Conservation (phyloP, 2,329 filamentous ascomycete genomes). For the Thelonectria discophora region DNA sequence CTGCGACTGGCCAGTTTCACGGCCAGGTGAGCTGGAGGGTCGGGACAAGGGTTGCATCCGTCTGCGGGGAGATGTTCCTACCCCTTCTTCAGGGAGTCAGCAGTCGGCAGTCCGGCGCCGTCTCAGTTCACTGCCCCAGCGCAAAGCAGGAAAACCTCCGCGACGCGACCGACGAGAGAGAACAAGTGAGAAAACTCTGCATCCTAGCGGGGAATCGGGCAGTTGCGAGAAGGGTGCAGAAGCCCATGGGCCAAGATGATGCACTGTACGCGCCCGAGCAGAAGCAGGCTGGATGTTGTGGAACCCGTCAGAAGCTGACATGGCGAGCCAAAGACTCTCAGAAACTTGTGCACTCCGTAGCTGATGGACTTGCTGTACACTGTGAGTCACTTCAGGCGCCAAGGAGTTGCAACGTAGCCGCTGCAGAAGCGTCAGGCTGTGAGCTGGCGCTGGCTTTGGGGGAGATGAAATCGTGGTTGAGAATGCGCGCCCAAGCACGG, state of each 20-base stretch:
- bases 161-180: constrained; percentile 13
- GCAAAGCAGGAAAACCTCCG: neutral
- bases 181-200: constrained; percentile 39
- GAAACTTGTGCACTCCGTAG: too few species aligned
- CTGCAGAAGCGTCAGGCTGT: neutral
- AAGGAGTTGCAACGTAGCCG: neutral
- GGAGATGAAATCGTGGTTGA: neutral
- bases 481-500: constrained; percentile 1
- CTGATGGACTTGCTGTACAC: neutral
- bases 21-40: constrained; percentile 17
- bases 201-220: constrained; percentile 5
- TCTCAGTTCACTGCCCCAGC: neutral
- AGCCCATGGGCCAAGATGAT: constrained; percentile 1
- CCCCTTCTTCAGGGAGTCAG: neutral
- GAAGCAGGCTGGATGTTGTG: constrained; percentile 1
- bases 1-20: constrained; percentile 31
- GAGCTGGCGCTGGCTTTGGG: neutral
- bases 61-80: constrained; percentile 1
- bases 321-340: neutral
- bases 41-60: constrained; percentile 26
- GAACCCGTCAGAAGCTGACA: constrained; percentile 7
- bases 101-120: constrained; percentile 11
- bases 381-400: neutral
- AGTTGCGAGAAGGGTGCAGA: constrained; percentile 8
- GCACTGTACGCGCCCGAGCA: constrained; percentile 24